Base-by-base conservation (phyloP, 78 protist species). In the Tieghemostelium lacteum region DNA sequence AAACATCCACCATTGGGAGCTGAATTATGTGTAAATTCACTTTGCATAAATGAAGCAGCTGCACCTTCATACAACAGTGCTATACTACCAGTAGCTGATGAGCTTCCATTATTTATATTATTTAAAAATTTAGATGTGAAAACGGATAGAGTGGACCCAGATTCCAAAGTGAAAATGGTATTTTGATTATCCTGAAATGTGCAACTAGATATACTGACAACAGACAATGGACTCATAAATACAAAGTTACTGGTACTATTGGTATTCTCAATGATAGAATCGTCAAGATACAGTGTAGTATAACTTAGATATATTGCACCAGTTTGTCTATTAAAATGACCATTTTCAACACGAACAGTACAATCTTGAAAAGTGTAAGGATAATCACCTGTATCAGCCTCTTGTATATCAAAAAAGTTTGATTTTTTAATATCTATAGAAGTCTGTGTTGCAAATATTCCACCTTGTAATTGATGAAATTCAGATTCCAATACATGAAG, bases 341-440 rank as follows among this genome's bases (percentile, higher is more conserved):
- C 31, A 64, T 19, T 0, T n/a, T 6, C 2, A 36, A 37, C 36
- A 36, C 20, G 19, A 7, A 64, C 50, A 20, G 3, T 3, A 64
- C 72, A 64, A 64, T 64, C 72, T 64, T 64, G 72, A 20, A 64
- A 64, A 16, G 36, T 50, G n/a, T 64, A 50, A n/a, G n/a, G n/a
- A n/a, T n/a, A n/a, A n/a, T n/a, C n/a, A n/a, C n/a, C n/a, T n/a
- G n/a, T n/a, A n/a, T 29, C 22, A 8, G 22, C 28, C 7, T 24
- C n/a, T 3, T 5, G 8, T 12, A 64, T 37, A 0, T 64, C 14
- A 64, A 36, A 3, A n/a, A 64, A 64, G 6, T n/a, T 1, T 19
- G 72, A 36, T 10, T 37, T 34, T 16, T 31, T 37, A 22, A 64
- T 64, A 4, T 37, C 36, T 12, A 64, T 64, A 36, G 2, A 0